These are phyloP conservation scores for Arxiozyma bovina DNA, from an alignment of 1,139 yeast genomes.

Conservation along the genomic window DNA sequence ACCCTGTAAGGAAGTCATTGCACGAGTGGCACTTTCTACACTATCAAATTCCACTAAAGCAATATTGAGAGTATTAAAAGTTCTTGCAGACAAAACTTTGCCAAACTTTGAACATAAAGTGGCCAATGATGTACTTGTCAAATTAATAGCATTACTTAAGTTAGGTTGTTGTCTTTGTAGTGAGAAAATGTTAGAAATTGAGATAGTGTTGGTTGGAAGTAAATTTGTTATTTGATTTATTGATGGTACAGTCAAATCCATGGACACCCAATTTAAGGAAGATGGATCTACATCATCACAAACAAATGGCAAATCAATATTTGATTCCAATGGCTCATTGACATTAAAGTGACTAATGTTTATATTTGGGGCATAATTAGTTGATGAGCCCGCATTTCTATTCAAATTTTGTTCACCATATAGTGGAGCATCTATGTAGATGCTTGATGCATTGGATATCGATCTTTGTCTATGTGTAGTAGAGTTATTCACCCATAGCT, in stretches of 20 bases:
- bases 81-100: conserved; percentile 47
- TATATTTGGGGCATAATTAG: conserved; percentile 23
- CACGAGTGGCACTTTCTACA: conserved; percentile 67
- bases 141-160: conserved; percentile 27
- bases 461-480: conserved; percentile 20
- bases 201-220: conserved; percentile 51
- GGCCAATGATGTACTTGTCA: conserved; percentile 31
- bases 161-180: conserved; percentile 42
- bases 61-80: conserved; percentile 42
- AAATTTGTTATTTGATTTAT: conserved; percentile 26
- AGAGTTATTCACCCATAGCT: conserved; percentile 3
- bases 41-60: conserved; percentile 69
- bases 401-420: conserved; percentile 14
- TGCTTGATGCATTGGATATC: conserved; percentile 26
- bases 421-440: conserved; percentile 23
- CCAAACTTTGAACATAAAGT: conserved; percentile 47
- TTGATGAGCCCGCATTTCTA: conserved; percentile 36
- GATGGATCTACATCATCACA: conserved; percentile 49
- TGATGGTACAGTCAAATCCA: conserved; percentile 63
- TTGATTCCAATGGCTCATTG: conserved; percentile 6
- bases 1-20: conserved; percentile 69
- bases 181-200: conserved; percentile 61
- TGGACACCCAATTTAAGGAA: conserved; percentile 45
- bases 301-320: conserved; percentile 33
- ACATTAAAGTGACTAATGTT: not conserved